Conservation (phyloP, 768 basidiomycete species). For the Tylopilus intermedius region DNA sequence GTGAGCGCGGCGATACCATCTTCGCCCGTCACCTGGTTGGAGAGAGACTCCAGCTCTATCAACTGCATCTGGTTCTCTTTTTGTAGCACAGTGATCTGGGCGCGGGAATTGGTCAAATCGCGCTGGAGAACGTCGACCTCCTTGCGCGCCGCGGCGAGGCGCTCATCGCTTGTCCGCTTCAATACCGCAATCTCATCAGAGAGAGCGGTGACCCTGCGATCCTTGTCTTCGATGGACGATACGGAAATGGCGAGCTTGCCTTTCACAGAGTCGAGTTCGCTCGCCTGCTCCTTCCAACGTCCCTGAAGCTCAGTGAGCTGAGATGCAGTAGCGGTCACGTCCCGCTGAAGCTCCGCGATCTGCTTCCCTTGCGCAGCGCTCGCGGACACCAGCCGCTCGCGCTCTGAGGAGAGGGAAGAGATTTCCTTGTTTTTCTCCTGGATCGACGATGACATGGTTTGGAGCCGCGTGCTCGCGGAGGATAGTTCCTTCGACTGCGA, state of each 20-base stretch:
- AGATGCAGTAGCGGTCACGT: neutral
- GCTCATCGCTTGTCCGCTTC: neutral
- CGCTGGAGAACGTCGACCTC: neutral
- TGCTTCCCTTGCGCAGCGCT: neutral
- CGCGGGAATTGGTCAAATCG: neutral
- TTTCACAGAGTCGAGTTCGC: neutral
- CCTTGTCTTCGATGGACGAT: neutral
- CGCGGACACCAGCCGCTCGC: neutral
- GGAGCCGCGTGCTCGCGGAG: neutral
- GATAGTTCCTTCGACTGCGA: slow-evolving; percentile 4
- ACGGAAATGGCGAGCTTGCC: neutral
- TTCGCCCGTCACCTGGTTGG: neutral
- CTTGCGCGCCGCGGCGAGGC: neutral
- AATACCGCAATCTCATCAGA: neutral
- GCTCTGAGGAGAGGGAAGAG: neutral
- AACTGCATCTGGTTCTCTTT: neutral
- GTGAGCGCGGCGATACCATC: neutral
- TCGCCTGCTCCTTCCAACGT: neutral
- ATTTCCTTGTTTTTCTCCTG: neutral
- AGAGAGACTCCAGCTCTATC: neutral
- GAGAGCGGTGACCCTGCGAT: neutral
- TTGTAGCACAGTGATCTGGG: neutral
- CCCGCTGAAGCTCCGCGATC: neutral
- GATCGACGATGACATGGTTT: neutral
- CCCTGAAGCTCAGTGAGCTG: neutral